Base-by-base conservation (phyloP, 1,139 yeast genomes). In the Magnusiomyces suaveolens region DNA sequence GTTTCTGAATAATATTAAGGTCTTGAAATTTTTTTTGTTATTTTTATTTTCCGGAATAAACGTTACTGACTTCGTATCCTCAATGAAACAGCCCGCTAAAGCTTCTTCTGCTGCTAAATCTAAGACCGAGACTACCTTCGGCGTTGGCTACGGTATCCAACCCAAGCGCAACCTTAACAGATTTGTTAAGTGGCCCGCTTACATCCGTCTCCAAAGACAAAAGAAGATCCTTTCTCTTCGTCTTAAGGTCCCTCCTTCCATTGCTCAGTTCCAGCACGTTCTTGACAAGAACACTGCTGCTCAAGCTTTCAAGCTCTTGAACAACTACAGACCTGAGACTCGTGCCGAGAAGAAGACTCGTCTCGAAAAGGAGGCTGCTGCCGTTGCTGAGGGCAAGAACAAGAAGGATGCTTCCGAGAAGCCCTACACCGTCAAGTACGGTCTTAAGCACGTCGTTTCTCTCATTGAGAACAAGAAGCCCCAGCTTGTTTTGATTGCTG, bases 321-420 rank as follows among this genome's bases (percentile, higher is more conserved):
- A 88, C 94, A 90, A 89, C 81, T 90, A 90, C 87, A 85, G 95
- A 80, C 97, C 97, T 73, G 97, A 90, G 81, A 87, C 96, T 67
- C 71, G 83, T 73, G 86, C 92, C 71, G 96, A 90, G 79, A 90
- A 90, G 95, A 88, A 89, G 82, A 96, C 88, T 80, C 88, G 97
- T 81, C 86, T 90, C 72, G 86, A 95, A 77, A 89, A 87, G 79
- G 97, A 90, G 80, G 97, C 97, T 67, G 95, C 96, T 69, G 97
- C 96, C 69, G 83, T 89, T 72, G 96, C 97, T 63, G 96, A 88
- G 73, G 97, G 97, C 73, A 89, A 88, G 83, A 80, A 87, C 76
- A 89, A 87, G 75, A 88, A 86, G 78, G 97, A 89, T 68, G 96
- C 83, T 69, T 87, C 96, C 67, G 86, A 90, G 74, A 90, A 90